Percentiles rank a stretch among this genome's conserved stretches.
These are phyloP conservation scores for Lodderomyces margitis DNA, from an alignment of 1,139 yeast genomes.

Conservation along the genomic window DNA sequence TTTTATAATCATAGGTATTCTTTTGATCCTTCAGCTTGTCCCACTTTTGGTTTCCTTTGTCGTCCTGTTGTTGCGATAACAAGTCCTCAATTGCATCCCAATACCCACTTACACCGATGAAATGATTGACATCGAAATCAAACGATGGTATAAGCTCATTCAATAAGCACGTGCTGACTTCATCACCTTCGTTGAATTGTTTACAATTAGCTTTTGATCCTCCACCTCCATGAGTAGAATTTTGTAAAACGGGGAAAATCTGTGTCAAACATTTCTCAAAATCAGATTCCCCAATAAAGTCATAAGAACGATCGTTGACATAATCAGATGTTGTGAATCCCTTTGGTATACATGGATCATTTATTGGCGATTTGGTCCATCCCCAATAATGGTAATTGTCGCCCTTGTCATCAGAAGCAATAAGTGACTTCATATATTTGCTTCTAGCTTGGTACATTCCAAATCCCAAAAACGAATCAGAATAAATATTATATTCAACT, in stretches of 20 bases:
- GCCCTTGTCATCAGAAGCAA: conserved; percentile 22
- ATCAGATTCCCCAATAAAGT: conserved; percentile 59
- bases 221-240: conserved; percentile 26
- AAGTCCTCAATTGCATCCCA: conserved; percentile 68
- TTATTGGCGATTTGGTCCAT: conserved; percentile 25
- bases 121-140: conserved; percentile 65
- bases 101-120: conserved; percentile 79
- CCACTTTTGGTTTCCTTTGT: conserved; percentile 8
- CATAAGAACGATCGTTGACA: conserved; percentile 27
- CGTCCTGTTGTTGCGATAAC: conserved; percentile 24
- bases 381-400: conserved; percentile 17
- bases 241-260: conserved; percentile 53
- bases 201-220: conserved; percentile 23
- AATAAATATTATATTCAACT: conserved; percentile 52
- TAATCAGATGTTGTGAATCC: conserved; percentile 30
- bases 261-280: conserved; percentile 52
- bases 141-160: conserved; percentile 61
- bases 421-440: conserved; percentile 43
- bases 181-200: conserved; percentile 27
- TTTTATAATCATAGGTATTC: conserved; percentile 33
- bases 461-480: conserved; percentile 72
- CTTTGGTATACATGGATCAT: conserved; percentile 66
- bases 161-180: conserved; percentile 50
- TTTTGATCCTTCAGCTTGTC: conserved; percentile 10
- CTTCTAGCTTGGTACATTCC: conserved; percentile 72